Evolutionary conservation across 352 stramenopile species (phyloP).

Genomic region (Globisporangium megalacanthum): DNA sequence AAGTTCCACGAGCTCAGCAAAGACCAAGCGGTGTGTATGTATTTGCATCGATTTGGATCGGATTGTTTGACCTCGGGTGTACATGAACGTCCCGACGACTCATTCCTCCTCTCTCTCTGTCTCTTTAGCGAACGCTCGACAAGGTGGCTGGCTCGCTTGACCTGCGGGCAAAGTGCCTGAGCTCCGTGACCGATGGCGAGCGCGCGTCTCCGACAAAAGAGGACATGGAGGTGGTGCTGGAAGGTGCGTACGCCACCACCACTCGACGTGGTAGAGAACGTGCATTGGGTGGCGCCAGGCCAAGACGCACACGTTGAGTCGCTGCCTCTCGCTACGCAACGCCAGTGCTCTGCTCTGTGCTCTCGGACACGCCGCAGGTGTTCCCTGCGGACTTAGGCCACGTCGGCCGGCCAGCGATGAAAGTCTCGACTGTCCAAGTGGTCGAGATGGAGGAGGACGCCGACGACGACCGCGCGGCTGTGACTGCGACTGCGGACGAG

Average conservation of each 20-base stretch:
- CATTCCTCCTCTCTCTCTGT: neutral
- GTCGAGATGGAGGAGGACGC: conserved; percentile 17
- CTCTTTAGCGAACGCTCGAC: conserved; percentile 22
- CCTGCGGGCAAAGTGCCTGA: conserved; percentile 47
- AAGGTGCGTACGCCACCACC: conserved; percentile 26
- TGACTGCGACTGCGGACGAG: too few species aligned
- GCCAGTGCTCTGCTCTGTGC: conserved; percentile 29
- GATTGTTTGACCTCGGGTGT: neutral
- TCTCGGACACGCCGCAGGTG: conserved; percentile 34
- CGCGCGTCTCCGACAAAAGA: conserved; percentile 47
- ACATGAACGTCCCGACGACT: neutral
- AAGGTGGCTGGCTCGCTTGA: conserved; percentile 42
- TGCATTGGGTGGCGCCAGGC: neutral
- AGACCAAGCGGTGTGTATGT: conserved; percentile 26
- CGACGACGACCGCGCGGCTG: conserved; percentile 17
- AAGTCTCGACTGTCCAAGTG: conserved; percentile 22
- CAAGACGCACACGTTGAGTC: neutral
- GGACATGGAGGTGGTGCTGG: conserved; percentile 58
- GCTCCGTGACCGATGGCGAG: conserved; percentile 42
- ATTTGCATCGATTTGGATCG: neutral
- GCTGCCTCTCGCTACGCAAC: neutral
- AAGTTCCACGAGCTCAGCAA: conserved; percentile 36
- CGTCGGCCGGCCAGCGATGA: conserved; percentile 15
- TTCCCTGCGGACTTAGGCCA: conserved; percentile 25
- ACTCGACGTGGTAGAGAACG: neutral